Conservation (phyloP, 2,329 filamentous ascomycete species). For the Aspergillus udagawae region DNA sequence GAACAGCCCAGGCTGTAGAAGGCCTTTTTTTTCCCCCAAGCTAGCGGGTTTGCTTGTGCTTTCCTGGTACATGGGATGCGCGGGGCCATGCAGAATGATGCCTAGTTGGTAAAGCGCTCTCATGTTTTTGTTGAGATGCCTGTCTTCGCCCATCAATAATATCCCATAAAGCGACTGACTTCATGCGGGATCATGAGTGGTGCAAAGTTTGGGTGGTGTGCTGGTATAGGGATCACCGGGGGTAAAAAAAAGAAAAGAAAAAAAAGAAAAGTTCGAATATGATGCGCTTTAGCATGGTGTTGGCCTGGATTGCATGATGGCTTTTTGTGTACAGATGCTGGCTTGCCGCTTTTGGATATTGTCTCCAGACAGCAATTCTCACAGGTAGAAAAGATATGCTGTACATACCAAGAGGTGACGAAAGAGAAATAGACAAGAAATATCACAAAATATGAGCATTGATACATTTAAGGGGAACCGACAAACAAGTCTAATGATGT, state of each 20-base stretch:
- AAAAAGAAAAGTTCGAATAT: not conserved
- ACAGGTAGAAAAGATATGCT: not conserved
- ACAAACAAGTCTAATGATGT: not conserved
- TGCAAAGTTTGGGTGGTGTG: not conserved
- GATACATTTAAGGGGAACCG: not conserved
- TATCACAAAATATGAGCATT: not conserved
- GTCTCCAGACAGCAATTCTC: not conserved
- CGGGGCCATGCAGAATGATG: not conserved
- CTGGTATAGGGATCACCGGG: not conserved
- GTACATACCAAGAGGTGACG: not conserved
- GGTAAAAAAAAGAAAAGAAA: not conserved
- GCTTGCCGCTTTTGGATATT: not conserved
- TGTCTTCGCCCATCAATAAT: not conserved
- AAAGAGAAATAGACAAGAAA: not conserved
- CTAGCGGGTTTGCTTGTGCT: conserved; percentile 15
- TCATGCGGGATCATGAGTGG: not conserved
- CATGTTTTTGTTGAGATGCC: not conserved
- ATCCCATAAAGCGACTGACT: not conserved
- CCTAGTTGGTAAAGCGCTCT: not conserved
- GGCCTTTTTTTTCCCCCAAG: not conserved
- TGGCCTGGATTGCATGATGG: not conserved
- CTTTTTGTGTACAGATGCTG: not conserved
- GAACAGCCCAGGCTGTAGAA: conserved; percentile 52
- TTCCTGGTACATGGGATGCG: not conserved
- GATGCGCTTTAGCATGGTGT: not conserved